A percentile compares a stretch with the other conserved stretches of the same genome.
These are phyloP conservation scores for Scortechinia acanthostroma DNA, from an alignment of 2,329 filamentous ascomycete genomes.

Conservation along the genomic window DNA sequence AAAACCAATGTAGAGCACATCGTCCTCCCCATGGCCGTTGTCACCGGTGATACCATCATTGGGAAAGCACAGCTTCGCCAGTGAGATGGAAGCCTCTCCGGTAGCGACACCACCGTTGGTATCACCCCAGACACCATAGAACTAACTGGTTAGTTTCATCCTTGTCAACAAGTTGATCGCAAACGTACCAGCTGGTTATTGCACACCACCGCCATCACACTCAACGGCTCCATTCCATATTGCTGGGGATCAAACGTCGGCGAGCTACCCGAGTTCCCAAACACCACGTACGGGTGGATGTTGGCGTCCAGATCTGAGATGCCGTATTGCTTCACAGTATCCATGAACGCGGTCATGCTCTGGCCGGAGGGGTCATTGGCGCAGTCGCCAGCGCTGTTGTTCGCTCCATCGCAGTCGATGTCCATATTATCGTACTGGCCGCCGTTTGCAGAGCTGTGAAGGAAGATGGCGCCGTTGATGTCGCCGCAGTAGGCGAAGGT, in stretches of 20 bases:
- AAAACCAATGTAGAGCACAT: conserved; percentile 59
- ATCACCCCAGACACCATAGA: conserved; percentile 56
- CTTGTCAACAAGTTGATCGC: too few relatives aligned
- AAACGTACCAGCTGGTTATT: conserved; percentile 33
- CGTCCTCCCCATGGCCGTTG: conserved; percentile 42
- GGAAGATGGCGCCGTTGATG: conserved; percentile 30
- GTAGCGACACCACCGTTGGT: conserved; percentile 44
- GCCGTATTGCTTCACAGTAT: conserved; percentile 25
- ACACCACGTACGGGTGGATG: conserved; percentile 41
- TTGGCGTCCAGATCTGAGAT: conserved; percentile 38
- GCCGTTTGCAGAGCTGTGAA: too few relatives aligned
- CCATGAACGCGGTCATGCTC: conserved; percentile 34
- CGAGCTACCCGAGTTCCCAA: conserved; percentile 37
- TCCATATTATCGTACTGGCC: conserved; percentile 53
- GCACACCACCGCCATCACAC: conserved; percentile 47
- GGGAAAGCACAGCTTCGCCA: conserved; percentile 50
- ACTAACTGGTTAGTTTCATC: too few relatives aligned
- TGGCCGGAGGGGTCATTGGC: conserved; percentile 38
- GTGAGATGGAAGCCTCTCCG: conserved; percentile 48
- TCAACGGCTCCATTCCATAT: conserved; percentile 37
- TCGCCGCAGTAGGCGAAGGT: conserved; percentile 10
- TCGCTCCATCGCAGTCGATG: conserved; percentile 46
- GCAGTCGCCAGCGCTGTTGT: conserved; percentile 28
- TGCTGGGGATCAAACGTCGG: conserved; percentile 29
- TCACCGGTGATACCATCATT: conserved; percentile 41